Evolutionary conservation across 108 stramenopile genomes (phyloP).

Genomic region (Mayamaea pseudoterrestris): DNA sequence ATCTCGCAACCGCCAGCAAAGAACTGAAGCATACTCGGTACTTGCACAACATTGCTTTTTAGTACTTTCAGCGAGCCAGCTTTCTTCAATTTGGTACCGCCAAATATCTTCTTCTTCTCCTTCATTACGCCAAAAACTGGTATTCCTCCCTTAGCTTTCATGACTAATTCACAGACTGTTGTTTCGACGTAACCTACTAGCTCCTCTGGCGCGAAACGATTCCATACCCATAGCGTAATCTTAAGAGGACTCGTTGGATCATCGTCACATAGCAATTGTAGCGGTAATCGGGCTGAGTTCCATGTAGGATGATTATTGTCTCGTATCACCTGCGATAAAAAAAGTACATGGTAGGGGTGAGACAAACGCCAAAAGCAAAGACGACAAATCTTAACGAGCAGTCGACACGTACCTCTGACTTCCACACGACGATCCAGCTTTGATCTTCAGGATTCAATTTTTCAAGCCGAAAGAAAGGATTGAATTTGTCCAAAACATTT

Average conservation of each 20-base stretch:
- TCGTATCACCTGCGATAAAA: too few relatives aligned
- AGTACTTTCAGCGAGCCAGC: constrained; percentile 32
- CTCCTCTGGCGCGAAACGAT: constrained; percentile 23
- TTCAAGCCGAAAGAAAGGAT: constrained; percentile 34
- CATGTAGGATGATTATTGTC: constrained; percentile 33
- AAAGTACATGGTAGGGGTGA: too few relatives aligned
- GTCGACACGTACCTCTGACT: too few relatives aligned
- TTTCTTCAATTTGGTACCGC: constrained; percentile 25
- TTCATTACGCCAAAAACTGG: constrained; percentile 33
- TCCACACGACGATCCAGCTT: constrained; percentile 46
- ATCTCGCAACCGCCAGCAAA: constrained; percentile 44
- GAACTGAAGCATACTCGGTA: constrained; percentile 47
- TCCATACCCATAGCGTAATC: constrained; percentile 43
- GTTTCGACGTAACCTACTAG: constrained; percentile 48
- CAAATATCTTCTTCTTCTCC: constrained; percentile 24
- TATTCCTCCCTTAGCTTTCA: constrained; percentile 15
- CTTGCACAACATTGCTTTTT: constrained; percentile 20
- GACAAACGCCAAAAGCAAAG: too few relatives aligned
- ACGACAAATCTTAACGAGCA: too few relatives aligned
- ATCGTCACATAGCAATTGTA: constrained; percentile 44
- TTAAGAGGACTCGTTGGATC: constrained; percentile 37
- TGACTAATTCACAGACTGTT: constrained; percentile 27
- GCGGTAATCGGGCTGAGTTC: constrained; percentile 29
- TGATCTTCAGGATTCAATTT: constrained; percentile 41
- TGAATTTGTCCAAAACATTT: constrained; percentile 20